Conservation (phyloP, 2,329 filamentous ascomycete genomes). For the Corinectria fuckeliana region DNA sequence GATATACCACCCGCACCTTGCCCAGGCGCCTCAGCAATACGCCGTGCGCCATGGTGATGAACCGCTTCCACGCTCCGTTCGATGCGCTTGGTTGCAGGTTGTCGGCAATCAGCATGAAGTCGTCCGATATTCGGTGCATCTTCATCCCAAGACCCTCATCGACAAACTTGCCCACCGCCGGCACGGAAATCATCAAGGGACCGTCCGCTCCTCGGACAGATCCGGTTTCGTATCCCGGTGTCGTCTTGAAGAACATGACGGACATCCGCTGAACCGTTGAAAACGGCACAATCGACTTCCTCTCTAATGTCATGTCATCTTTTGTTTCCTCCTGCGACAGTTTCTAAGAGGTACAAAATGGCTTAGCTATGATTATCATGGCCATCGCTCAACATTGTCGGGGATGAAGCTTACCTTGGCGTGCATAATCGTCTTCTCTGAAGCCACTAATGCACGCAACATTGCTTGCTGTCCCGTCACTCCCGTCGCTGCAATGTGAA, state of each 20-base stretch:
- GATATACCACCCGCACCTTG: neutral
- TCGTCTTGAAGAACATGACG: neutral
- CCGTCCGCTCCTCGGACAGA: neutral
- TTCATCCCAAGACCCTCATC: neutral
- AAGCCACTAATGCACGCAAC: neutral
- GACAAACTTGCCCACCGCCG: neutral
- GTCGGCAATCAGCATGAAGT: neutral
- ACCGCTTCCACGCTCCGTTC: neutral
- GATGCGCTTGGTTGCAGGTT: neutral
- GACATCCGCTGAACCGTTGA: neutral
- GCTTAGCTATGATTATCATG: neutral
- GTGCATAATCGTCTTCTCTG: neutral
- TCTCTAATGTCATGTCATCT: neutral
- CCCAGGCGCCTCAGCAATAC: neutral
- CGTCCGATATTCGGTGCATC: neutral
- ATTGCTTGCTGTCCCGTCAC: neutral
- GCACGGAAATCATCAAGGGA: neutral
- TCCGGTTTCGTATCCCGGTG: neutral
- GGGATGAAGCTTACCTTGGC: neutral
- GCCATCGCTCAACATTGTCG: no score
- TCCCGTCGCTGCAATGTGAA: neutral
- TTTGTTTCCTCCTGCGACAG: neutral
- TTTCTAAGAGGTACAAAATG: neutral
- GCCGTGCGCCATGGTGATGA: neutral
- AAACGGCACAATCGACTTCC: neutral